Base-by-base conservation (phyloP, 495 filamentous ascomycete genomes). In the Neurospora discreta region DNA sequence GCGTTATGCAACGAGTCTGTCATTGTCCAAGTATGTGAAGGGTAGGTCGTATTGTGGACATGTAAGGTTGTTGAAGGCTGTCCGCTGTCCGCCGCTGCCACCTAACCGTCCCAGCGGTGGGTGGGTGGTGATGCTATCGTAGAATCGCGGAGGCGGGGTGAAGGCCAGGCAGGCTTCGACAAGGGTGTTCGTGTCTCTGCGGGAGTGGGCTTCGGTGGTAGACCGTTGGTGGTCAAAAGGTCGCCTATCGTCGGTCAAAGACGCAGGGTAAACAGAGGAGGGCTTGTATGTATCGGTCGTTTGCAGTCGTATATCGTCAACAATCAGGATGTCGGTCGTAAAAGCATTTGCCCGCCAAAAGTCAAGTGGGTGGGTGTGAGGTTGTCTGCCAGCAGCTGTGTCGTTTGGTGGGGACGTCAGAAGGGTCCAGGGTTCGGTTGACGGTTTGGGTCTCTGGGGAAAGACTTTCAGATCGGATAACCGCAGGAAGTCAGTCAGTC, bases 1-100 rank as follows among this genome's bases (percentile, higher is more conserved):
- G 93, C 94, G 84, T 98, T 98, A 85, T 95, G 94, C 70, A 97
- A 90, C 73, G 90, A 91, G 81, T 97, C 93, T 68, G 89, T 85
- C 91, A 94, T 93, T 23, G 67, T 73, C 44, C 11, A 26, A 26
- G 20, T 58, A 15, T 58, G 20, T 58, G 11, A 58, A 65, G 3
- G 15, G 52, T 65, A 65, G 15, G 26, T 65, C 52, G 52, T 65
- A 65, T 33, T 6, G 52, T 65, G 52, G 15, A 65, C 52, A 65
- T 33, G 52, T 65, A 65, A 33, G 15, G 26, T 65, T 65, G 52
- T 33, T 65, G 26, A 60, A 18, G 26, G 26, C 26, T 60, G 3
- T 36, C 52, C 26, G 52, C 26, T 65, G 16, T 33, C 26, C 52
- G 52, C 23, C 52, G 52, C 26, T 65, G 52, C 52, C 52, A 65